These are phyloP conservation scores for Pichia sp. DNA, from an alignment of 1,139 yeast species.

Conservation along the genomic window DNA sequence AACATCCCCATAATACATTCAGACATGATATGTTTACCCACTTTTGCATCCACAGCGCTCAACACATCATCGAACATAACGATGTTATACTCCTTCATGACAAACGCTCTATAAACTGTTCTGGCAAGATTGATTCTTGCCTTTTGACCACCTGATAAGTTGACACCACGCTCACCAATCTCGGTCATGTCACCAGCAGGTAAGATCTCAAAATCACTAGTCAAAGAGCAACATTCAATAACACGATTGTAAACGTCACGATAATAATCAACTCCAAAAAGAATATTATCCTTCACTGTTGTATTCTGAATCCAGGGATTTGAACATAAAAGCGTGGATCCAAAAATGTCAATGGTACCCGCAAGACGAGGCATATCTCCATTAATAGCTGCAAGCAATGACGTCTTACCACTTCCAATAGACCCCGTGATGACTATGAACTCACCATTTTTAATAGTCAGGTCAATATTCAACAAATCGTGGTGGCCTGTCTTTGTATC, in stretches of 20 bases:
- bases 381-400: conserved; percentile 52
- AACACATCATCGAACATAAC: conserved; percentile 77
- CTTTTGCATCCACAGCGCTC: conserved; percentile 89
- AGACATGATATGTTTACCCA: conserved; percentile 75
- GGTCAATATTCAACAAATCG: conserved; percentile 39
- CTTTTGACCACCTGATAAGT: conserved; percentile 90
- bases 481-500: no score
- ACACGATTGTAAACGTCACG: conserved; percentile 47
- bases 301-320: conserved; percentile 83
- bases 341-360: conserved; percentile 44
- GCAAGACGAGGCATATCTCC: conserved; percentile 48
- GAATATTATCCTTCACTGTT: conserved; percentile 65
- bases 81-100: conserved; percentile 46
- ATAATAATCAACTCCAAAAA: conserved; percentile 59
- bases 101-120: conserved; percentile 51
- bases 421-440: conserved; percentile 64
- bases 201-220: conserved; percentile 58
- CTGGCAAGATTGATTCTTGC: conserved; percentile 82
- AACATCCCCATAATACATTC: conserved; percentile 58
- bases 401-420: conserved; percentile 67
- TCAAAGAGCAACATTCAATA: conserved; percentile 58
- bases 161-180: conserved; percentile 90
- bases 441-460: conserved; percentile 46
- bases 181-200: conserved; percentile 85
- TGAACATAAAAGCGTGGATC: conserved; percentile 39